Conservation (phyloP, 2,329 filamentous ascomycete genomes). For the Beauveria australis region DNA sequence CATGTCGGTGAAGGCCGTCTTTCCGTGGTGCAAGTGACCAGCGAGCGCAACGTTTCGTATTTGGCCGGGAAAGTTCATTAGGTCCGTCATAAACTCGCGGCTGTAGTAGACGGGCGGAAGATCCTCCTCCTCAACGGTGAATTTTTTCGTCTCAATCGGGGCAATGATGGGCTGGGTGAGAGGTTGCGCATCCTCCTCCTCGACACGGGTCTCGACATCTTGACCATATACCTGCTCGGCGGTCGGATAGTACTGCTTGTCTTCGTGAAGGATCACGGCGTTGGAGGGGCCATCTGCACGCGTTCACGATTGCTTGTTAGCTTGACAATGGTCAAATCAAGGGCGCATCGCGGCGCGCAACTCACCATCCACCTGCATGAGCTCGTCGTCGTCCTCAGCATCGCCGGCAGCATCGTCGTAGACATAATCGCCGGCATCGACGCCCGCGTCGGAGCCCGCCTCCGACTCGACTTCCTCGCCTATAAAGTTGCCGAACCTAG, state of each 20-base stretch:
- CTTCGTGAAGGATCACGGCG: slow-evolving; percentile 94
- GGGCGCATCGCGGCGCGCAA: not conserved
- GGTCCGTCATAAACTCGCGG: slow-evolving; percentile 84
- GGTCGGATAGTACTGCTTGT: slow-evolving; percentile 99
- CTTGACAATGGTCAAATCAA: slow-evolving; percentile 11
- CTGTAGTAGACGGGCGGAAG: slow-evolving; percentile 83
- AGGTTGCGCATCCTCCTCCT: slow-evolving; percentile 94
- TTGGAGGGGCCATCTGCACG: slow-evolving; percentile 73
- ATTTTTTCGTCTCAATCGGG: slow-evolving; percentile 90
- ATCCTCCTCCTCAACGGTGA: slow-evolving; percentile 85
- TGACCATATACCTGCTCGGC: slow-evolving; percentile 90
- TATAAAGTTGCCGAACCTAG: slow-evolving; percentile 95
- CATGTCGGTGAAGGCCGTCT: slow-evolving; percentile 98
- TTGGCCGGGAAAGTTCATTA: slow-evolving; percentile 94
- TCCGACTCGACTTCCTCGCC: slow-evolving; percentile 83
- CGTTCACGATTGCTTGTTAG: slow-evolving; percentile 18
- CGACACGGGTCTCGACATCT: slow-evolving; percentile 90
- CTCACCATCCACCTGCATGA: slow-evolving; percentile 87
- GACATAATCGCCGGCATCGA: slow-evolving; percentile 67
- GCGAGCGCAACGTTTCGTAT: slow-evolving; percentile 87
- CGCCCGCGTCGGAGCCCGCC: slow-evolving; percentile 71
- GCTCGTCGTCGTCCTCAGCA: slow-evolving; percentile 60
- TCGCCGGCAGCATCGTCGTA: slow-evolving; percentile 70
- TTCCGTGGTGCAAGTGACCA: slow-evolving; percentile 92
- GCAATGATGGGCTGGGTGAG: slow-evolving; percentile 89